Base-by-base conservation (phyloP, 306 rosid genomes). In the Cotoneaster glaucophyllus region DNA sequence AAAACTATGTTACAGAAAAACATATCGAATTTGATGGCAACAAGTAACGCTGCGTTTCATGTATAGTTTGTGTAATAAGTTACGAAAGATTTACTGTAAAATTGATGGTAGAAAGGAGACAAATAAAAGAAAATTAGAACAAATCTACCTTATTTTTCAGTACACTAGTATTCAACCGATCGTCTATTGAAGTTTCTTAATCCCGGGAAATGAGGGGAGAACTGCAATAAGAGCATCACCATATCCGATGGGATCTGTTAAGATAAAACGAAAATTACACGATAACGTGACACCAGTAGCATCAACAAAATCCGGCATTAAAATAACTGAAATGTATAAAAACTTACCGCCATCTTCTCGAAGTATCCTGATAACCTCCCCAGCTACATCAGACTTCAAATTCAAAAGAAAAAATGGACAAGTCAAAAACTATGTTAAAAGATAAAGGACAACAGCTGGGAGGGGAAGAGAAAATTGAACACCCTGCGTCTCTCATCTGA, bases 191-290 rank as follows among this genome's bases (percentile, higher is more conserved):
- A 94, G 96, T 89, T 86, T 89, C 85, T 90, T 87, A 74, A 92
- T 92, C 80, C 98, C 97, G 1, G 97, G 97, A 80, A 94, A 94
- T 41, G 96, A 88, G 1, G 97, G 98, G 70, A 94, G 92, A 75
- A 94, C 34, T 17, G 93, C 93, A 11, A 94, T 64, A n/a, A 94
- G 90, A 73, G 93, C 82, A 63, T 94, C 98, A 17, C 91, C 96
- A 66, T 94, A 94, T 84, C 98, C 97, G 74, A 95, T 90, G 29
- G 97, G 89, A 18, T 95, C 98, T 94, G 93, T 48, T 5, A 66
- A 19, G 56, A 76, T 26, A 22, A 50, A 53, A 53, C 73, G 54
- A 8, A 57, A 54, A 43, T 32, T 12, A 18, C 4, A 43, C 28
- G 29, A 62, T 53, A 64, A 53, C 32, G 13, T 26, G 11, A 28